Base-by-base conservation (phyloP, 2,329 filamentous ascomycete genomes). In the Pseudopyricularia javanii region DNA sequence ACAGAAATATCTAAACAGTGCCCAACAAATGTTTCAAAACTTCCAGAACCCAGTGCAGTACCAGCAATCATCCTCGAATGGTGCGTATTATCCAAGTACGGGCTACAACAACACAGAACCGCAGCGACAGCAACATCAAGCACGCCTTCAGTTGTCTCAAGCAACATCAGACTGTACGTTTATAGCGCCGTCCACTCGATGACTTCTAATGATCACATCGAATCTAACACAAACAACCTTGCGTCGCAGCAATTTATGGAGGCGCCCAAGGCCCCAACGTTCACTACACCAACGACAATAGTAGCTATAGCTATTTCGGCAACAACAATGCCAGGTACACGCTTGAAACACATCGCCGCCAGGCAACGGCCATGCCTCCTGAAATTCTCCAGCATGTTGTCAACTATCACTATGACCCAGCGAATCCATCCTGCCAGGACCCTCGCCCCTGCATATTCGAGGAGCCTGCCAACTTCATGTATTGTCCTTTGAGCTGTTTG, bases 381-480 rank as follows among this genome's bases (percentile, higher is more conserved):
- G 17, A 30, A 1, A 24, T 52, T 20, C 20, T 52, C 7, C 50
- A 52, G 11, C 50, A 52, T 24, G 17, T 52, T 3, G 17, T 52
- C 11, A 35, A 52, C 5, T 15, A 30, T 12, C 50, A 52, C 50
- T 32, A 28, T 4, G 50, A 47, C 28, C 50, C 37, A 4, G 20
- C 40, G 5, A 45, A 32, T 12, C 26, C 37, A 32, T 33, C 50
- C 14, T 52, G 50, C 30, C 37, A 33, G 8, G 24, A 30, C 28
- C 9, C 28, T 30, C 28, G 50, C n/a, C 40, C 50, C 11, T 52
- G 50, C 43, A 30, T 52, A 12, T 11, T 52, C 11, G 50, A 52
- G n/a, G n/a, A 52, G 22, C 50, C 50, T 2, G 37, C 11, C 1
- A 34, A 34, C 50, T 52, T 33, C 50, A 24, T 37, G 3, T 26